Percentiles rank a stretch among this genome's conserved stretches.
Conservation (phyloP, 1,284 basidiomycete genomes). For the Melampsora occidentalis region DNA sequence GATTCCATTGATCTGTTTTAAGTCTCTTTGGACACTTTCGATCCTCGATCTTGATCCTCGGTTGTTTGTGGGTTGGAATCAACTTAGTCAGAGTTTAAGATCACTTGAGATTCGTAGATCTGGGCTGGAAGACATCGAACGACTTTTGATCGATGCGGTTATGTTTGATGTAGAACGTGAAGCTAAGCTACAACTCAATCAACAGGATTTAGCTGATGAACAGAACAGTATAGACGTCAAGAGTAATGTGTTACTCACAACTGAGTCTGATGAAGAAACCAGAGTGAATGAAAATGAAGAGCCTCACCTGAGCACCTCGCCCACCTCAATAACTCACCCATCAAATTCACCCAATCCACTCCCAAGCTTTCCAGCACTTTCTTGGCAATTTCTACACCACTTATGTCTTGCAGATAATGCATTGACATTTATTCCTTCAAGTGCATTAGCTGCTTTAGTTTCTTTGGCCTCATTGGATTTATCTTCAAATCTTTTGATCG, state of each 20-base stretch:
- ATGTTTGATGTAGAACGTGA: conserved; percentile 68
- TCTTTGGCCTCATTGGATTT: conserved; percentile 54
- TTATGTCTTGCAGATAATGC: conserved; percentile 77
- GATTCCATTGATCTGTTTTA: conserved; percentile 77
- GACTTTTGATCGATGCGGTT: conserved; percentile 73
- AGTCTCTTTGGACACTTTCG: conserved; percentile 71
- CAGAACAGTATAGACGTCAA: conserved; percentile 5
- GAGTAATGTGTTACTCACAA: background rate
- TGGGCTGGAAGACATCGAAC: conserved; percentile 76
- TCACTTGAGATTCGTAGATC: conserved; percentile 72
- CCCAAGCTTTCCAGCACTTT: conserved; percentile 62
- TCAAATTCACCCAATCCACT: conserved; percentile 54
- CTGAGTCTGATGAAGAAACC: background rate
- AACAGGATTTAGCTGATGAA: background rate
- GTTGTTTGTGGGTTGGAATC: conserved; percentile 78
- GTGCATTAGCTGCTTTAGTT: conserved; percentile 60
- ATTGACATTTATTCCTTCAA: conserved; percentile 72
- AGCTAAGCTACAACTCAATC: conserved; percentile 46
- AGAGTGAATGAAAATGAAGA: conserved; percentile 9
- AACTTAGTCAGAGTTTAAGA: conserved; percentile 67
- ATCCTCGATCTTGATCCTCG: conserved; percentile 78
- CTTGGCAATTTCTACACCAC: conserved; percentile 75
- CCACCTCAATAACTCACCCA: conserved; percentile 58
- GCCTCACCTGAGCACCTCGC: conserved; percentile 37
- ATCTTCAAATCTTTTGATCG: conserved; percentile 55